Base-by-base conservation (phyloP, 2,329 filamentous ascomycete species). In the Epichloe gansuensis region DNA sequence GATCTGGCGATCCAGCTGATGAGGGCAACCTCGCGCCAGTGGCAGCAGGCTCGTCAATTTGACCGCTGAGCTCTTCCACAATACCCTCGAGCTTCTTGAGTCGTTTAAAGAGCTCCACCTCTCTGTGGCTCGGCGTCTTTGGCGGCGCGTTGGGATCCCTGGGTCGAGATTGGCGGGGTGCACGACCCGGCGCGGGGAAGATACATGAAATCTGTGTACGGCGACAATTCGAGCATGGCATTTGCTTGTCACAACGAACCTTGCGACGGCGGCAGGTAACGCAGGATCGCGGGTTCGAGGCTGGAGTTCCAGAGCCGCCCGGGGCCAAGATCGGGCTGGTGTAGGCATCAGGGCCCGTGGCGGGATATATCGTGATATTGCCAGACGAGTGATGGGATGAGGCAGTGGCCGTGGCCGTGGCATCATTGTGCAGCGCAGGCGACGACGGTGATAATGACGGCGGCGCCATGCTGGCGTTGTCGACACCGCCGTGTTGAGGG, bases 221-320 rank as follows among this genome's bases (percentile, higher is more conserved):
- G 42, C 78, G 77, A 64, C 85, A 89, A 64, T 89, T 89, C 59
- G 80, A 80, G 66, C 85, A 89, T 15, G 85, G 83, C 72, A 87
- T 80, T 60, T 79, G 75, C 70, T 89, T 89, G 70, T 89, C 84
- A 73, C 85, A 89, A 61, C 84, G 84, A 51, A 89, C 85, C 66
- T 87, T 85, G 55, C 82, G 71, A 44, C 73, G 70, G 11, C 73
- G 68, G 55, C 73, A 76, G 40, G 72, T 75, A 17, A 76, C 72
- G 57, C 73, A 75, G 55, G 72, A 75, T 54, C 73, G 67, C 34
- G 73, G 73, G 55, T 75, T 75, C 46, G 74, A 53, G 39, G 65
- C 65, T 6, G 68, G 66, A 23, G 58, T 50, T 47, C 61, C 54
- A 41, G 62, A 63, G 55, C 65, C 61, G 39, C 57, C 65, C n/a